Evolutionary conservation across 2,329 filamentous ascomycete genomes (phyloP), one percentile per base, ranked within the genome.

Genomic region (Aspergillus sp.): DNA sequence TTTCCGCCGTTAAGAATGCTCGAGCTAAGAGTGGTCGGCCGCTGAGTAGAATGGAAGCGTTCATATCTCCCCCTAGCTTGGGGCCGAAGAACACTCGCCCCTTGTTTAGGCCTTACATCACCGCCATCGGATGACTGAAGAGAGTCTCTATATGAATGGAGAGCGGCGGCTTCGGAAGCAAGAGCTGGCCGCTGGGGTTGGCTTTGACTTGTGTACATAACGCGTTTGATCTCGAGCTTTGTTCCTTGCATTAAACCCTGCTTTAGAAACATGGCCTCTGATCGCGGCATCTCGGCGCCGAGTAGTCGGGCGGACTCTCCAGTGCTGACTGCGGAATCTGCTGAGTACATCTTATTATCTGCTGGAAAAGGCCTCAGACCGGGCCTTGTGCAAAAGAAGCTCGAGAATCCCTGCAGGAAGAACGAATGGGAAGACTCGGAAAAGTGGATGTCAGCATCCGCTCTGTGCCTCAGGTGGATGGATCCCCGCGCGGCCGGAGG

Each of bases 1-100:
- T 77, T 74, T 62, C 73, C 74, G 3, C 67, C 68, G 3, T 57
- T 77, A 41, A 64, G 75, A 54, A 65, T 66, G 48, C 54, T 77
- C 39, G 75, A 77, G 51, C 49, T 71, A 15, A 62, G 57, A 34
- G 59, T 65, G 11, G 55, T 71, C 41, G 65, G 68, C 12, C 70
- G 72, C 27, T 74, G 61, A 62, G 15, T n/a, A 6, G 11, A 12
- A 22, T 33, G 19, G 33, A 19, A 47, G 39, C 19, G 6, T 51
- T 13, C 22, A 47, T 27, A 48, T 48, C 30, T 19, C 13, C 17
- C 17, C 30, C 17, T 9, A 4, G 11, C 40, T 15, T 22, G 24
- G 24, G 40, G 13, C 11, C 27, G 6, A 22, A 22, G 34, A 13
- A 37, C 34, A 37, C 15, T 13, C 5, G 34, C 34, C 34, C 27